Percentiles rank a stretch among this genome's conserved stretches.
These are phyloP conservation scores for Termitomyces sp. DNA, from an alignment of 768 basidiomycete species.

Conservation along the genomic window DNA sequence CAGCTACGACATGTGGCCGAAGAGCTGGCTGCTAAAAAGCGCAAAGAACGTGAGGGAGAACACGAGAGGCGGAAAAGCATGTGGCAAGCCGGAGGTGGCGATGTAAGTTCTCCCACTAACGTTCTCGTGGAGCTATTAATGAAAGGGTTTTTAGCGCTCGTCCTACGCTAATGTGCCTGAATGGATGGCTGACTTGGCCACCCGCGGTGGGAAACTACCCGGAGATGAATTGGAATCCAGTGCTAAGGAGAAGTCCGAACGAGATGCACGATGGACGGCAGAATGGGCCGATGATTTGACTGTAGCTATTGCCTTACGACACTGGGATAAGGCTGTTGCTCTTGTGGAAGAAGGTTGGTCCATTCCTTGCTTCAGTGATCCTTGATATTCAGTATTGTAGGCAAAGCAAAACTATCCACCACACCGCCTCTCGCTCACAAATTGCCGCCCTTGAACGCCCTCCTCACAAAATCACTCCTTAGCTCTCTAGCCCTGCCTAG, in stretches of 20 bases:
- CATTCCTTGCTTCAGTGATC: background rate
- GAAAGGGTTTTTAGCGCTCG: conserved; percentile 11
- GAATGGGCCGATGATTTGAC: conserved; percentile 92
- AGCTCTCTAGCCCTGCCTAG: conserved; percentile 70
- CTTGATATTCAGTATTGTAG: conserved; percentile 26
- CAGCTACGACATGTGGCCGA: conserved; percentile 93
- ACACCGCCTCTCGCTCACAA: conserved; percentile 54
- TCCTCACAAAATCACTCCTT: conserved; percentile 68
- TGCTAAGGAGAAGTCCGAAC: conserved; percentile 73
- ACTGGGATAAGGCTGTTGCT: conserved; percentile 85
- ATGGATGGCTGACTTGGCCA: conserved; percentile 71
- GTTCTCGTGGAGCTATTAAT: background rate
- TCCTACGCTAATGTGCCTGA: conserved; percentile 62
- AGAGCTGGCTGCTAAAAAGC: conserved; percentile 80
- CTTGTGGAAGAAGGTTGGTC: conserved; percentile 79
- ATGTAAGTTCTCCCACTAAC: conserved; percentile 19
- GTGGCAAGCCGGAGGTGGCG: conserved; percentile 52
- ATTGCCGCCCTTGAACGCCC: conserved; percentile 61
- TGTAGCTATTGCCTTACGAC: conserved; percentile 83
- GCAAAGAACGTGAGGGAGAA: conserved; percentile 93
- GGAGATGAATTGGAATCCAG: conserved; percentile 34
- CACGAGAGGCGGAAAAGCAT: conserved; percentile 83
- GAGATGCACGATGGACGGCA: conserved; percentile 81
- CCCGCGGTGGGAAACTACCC: conserved; percentile 47
- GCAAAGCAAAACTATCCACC: conserved; percentile 56